Evolutionary conservation across 2,329 filamentous ascomycete species (phyloP), one percentile per base, ranked within the genome.

Genomic region (Whalleya microplaca): DNA sequence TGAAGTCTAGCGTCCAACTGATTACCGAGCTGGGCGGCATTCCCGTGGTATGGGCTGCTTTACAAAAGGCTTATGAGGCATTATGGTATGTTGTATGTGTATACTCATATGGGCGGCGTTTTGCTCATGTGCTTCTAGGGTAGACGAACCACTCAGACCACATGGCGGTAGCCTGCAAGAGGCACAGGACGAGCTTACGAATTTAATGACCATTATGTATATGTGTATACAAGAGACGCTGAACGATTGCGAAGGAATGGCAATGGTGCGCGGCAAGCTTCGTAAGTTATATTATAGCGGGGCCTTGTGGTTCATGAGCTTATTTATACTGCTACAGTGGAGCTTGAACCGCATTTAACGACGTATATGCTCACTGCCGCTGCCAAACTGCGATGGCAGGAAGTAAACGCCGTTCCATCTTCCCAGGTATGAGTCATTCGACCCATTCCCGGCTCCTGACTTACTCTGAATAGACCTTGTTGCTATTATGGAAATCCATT

Each of bases 401-500:
- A 82, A 76, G 84, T 84, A 67, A 86, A 75, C 16, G 67, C 75
- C 61, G 80, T 81, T 70, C 88, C 80, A 53, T 83, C 90, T 56
- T 85, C 85, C 63, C 81, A 89, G 80, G 77, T 89, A 79, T 74
- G 63, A 70, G 61, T 6, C 14, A 23, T 23, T 46, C 18, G 2
- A n/a, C 10, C 2, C 7, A 14, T 29, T 45, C 19, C 46, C 54
- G 19, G 56, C 49, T n/a, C 41, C 27, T 3, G 48, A 44, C 57
- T 63, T 27, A 61, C 32, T 23, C 27, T 45, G 16, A 18, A 20
- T 50, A 89, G 82, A 84, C 95, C 41, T 86, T 96, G 51, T 78
- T 97, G 7, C 78, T 98, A 1, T 84, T 96, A 47, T 98, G 95
- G 94, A 99, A 99, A 76, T 88, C 91, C 0, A 84, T 96, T 8